phyloP scores from a whole-genome alignment of 768 basidiomycete species.

The Psilocybe tampanensis region DNA sequence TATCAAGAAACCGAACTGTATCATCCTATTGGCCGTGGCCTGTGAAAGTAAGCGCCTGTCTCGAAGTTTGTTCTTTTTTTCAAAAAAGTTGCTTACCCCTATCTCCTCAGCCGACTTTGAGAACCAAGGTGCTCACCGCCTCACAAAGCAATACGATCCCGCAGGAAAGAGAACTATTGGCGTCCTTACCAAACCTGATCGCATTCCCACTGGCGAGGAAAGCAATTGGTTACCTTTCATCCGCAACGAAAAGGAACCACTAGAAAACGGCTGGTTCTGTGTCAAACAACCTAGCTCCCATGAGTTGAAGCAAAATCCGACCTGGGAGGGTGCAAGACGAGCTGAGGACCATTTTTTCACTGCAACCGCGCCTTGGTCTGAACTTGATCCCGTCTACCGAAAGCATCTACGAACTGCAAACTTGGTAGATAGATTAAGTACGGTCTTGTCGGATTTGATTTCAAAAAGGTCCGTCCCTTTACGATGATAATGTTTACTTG shows the following conservation, averaged over 20 bases:
- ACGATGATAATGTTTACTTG: background rate
- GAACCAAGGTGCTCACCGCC: slow-evolving; percentile 73
- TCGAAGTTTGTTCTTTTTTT: background rate
- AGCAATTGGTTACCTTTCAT: slow-evolving; percentile 58
- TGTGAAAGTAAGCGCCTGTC: slow-evolving; percentile 57
- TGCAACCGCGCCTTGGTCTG: slow-evolving; percentile 52
- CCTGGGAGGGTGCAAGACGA: slow-evolving; percentile 62
- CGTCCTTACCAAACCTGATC: slow-evolving; percentile 61
- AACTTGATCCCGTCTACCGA: slow-evolving; percentile 50
- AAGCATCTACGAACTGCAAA: slow-evolving; percentile 57
- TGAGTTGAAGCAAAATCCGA: slow-evolving; percentile 50
- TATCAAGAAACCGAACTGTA: slow-evolving; percentile 63
- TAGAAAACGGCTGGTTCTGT: slow-evolving; percentile 62
- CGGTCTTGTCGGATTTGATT: slow-evolving; percentile 64
- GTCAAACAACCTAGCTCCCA: slow-evolving; percentile 57
- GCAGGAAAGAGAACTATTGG: slow-evolving; percentile 71
- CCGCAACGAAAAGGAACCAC: slow-evolving; percentile 50
- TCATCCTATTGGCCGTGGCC: slow-evolving; percentile 59
- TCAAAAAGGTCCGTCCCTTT: slow-evolving; percentile 50
- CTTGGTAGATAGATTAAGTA: slow-evolving; percentile 59
- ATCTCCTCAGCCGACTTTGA: slow-evolving; percentile 69
- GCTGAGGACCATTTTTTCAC: slow-evolving; percentile 62
- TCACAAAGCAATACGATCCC: slow-evolving; percentile 63
- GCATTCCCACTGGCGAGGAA: slow-evolving; percentile 50
- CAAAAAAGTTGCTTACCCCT: background rate